phyloP scores from a whole-genome alignment of 495 filamentous ascomycete species.

The Tuber borchii region DNA sequence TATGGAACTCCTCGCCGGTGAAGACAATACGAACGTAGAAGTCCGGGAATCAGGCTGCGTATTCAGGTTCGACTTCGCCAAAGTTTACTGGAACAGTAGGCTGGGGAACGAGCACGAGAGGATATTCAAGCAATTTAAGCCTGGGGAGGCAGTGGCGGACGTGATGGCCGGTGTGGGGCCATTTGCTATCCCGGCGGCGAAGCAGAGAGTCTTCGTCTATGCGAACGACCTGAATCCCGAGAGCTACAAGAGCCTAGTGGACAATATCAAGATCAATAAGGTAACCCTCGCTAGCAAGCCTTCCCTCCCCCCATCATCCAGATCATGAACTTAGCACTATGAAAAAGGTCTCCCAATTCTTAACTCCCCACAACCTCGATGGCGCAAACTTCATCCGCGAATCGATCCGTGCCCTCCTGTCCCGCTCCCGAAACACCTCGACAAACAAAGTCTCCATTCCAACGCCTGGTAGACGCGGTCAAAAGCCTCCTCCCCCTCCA shows the following conservation, averaged over 20 bases:
- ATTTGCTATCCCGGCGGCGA: conserved; percentile 87
- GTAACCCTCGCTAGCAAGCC: conserved; percentile 42
- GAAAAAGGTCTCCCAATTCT: conserved; percentile 61
- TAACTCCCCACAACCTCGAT: conserved; percentile 71
- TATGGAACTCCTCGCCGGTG: conserved; percentile 83
- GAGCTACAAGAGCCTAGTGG: conserved; percentile 62
- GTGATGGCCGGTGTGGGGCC: conserved; percentile 97
- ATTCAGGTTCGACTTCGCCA: conserved; percentile 69
- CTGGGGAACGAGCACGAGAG: conserved; percentile 82
- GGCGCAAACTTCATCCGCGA: conserved; percentile 70
- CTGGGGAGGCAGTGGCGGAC: conserved; percentile 85
- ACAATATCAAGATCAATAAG: conserved; percentile 71
- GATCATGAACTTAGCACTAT: conserved; percentile 8
- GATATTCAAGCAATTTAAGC: conserved; percentile 66
- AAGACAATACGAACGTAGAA: conserved; percentile 70
- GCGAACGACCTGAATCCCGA: conserved; percentile 96
- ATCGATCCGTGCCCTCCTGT: conserved; percentile 58
- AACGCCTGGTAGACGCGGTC: conserved; percentile 24
- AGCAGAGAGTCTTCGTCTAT: conserved; percentile 86
- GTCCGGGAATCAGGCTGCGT: conserved; percentile 57
- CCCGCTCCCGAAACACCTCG: conserved; percentile 46
- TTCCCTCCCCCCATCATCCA: no score
- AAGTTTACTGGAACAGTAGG: conserved; percentile 96
- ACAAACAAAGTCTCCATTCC: conserved; percentile 48
- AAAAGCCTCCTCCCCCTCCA: conserved; percentile 45